Evolutionary conservation across 2,329 filamentous ascomycete species (phyloP), one percentile per base, ranked within the genome.

Genomic region (Fonsecaea monophora): DNA sequence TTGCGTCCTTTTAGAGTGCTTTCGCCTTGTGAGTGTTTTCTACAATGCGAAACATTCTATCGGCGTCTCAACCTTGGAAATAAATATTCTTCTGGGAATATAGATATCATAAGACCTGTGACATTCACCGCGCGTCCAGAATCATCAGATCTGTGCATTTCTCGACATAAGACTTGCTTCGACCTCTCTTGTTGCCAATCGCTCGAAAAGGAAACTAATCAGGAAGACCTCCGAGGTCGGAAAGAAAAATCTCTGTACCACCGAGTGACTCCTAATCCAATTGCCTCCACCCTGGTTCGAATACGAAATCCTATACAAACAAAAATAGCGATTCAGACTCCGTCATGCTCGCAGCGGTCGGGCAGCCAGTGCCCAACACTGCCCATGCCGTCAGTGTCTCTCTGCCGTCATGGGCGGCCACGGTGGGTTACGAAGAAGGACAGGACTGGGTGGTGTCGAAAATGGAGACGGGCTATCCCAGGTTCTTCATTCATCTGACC

Each of bases 341-440:
- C 58, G 65, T 34, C 25, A 73, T 74, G 71, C 62, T 71, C 12
- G 68, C 71, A 10, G 70, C 71, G 7, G 64, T 91, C 42, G 91
- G 91, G 73, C 88, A 90, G 74, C 86, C 91, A 4, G 91, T 94
- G 67, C 91, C 91, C 45, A 88, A 94, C 76, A 94, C 91, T 64
- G 87, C 89, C 65, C 91, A 94, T 83, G 95, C 94, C 71, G 92
- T 98, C 71, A 98, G 94, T 78, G 94, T 98, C 50, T 98, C 95
- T 15, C 83, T 99, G 32, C 95, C 95, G 45, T 96, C 93, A 80
- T 99, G 95, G 95, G 85, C 85, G 71, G 85, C 93, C 71, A 98
- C 96, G 74, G 84, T 99, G 45, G 94, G 88, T 48, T 99, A 99
- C 76, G 95, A 99, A 78, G 93, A 99, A 78, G 94, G 93, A 59